Evolutionary conservation across 1,284 basidiomycete species (phyloP).

Genomic region (Veloporphyrellus conicus): DNA sequence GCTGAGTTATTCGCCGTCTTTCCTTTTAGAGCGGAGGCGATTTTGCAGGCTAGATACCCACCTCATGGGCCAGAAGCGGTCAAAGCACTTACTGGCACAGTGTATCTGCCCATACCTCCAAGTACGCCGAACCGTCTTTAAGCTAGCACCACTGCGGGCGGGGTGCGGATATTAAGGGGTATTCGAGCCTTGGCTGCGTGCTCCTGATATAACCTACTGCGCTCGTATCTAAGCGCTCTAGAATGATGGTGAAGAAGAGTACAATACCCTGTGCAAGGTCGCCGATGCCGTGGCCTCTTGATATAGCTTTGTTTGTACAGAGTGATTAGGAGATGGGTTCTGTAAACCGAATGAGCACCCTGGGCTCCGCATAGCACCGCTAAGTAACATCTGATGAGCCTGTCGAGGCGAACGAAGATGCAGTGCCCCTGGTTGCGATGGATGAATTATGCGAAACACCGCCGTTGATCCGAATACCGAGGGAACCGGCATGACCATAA

Average conservation of each 20-base stretch:
- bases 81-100: constrained; percentile 7
- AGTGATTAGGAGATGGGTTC: no score
- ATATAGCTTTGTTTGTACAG: background rate
- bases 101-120: constrained; percentile 16
- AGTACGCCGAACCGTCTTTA: constrained; percentile 5
- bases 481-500: background rate
- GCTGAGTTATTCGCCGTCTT: background rate
- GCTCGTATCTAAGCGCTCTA: no score
- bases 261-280: no score
- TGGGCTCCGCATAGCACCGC: background rate
- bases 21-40: constrained; percentile 19
- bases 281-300: background rate
- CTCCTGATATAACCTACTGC: no score
- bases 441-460: background rate
- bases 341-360: no score
- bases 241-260: no score
- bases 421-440: background rate
- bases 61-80: constrained; percentile 20
- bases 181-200: no score
- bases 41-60: constrained; percentile 22
- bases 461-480: constrained; percentile 2
- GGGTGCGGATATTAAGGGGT: no score
- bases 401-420: background rate
- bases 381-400: background rate
- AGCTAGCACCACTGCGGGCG: background rate